Base-by-base conservation (phyloP, 1,284 basidiomycete species). In the Microbotryum silenes-acaulis region DNA sequence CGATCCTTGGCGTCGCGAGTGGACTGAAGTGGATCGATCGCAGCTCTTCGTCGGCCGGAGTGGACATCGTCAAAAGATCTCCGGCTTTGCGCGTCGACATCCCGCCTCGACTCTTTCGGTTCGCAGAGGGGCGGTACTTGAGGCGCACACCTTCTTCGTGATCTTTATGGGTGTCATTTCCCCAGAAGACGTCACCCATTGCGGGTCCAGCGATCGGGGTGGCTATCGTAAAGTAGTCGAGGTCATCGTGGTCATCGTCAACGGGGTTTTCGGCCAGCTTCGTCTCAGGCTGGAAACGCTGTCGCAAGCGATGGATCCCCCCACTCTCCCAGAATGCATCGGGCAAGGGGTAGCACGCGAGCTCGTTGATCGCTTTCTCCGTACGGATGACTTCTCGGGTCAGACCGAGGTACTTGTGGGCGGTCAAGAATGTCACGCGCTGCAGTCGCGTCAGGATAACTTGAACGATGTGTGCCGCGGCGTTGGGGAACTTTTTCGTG, bases 401-500 rank as follows among this genome's bases (percentile, higher is more conserved):
- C 56, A 99, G 76, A 2, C 94, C 94, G 9, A 99, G 83, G 75
- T 97, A 99, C 72, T 88, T 89, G 77, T 98, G 94, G 0, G 96
- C 92, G 44, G 89, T 81, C 71, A 78, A 89, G 78, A 99, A 97
- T 0, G 96, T 99, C 14, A 98, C 96, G 21, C 94, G 85, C 51
- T 91, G 91, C 72, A 99, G 94, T 2, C 94, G 84, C 5, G 96
- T 94, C 56, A 99, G 78, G 67, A 97, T 96, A 45, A 97, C 92
- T 82, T 94, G 91, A 1, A 99, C 93, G 63, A 99, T 96, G 73
- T 97, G 91, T 52, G 93, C 92, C 23, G 91, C 90, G 1, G 96
- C 91, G 72, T 97, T 97, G 0, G 94, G 94, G 71, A 89, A 97
- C 74, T 94, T 92, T 75, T 91, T 89, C 1, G 93, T 97, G 31